These are phyloP conservation scores for Talaromyces sp. DNA, from an alignment of 2,329 filamentous ascomycete genomes.

Conservation along the genomic window DNA sequence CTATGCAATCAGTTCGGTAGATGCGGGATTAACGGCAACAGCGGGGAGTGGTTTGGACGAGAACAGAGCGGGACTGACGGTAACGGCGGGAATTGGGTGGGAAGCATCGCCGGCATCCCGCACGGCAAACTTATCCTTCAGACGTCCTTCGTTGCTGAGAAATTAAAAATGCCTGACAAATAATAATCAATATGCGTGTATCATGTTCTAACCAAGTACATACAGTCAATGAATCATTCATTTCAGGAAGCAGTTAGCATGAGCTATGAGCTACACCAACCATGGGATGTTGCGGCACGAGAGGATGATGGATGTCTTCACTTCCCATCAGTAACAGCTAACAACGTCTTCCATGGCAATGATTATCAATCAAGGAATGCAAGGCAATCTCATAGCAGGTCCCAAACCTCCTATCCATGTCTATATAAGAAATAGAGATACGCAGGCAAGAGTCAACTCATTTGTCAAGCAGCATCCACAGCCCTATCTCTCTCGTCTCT, in stretches of 20 bases:
- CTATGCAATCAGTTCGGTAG: neutral
- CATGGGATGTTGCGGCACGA: neutral
- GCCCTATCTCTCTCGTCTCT: neutral
- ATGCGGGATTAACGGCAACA: neutral
- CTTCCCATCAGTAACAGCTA: neutral
- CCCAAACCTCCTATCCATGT: neutral
- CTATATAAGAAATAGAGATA: neutral
- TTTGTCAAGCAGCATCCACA: neutral
- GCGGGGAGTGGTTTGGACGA: neutral
- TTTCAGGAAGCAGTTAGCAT: neutral
- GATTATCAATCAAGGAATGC: neutral
- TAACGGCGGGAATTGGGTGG: neutral
- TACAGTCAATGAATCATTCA: neutral
- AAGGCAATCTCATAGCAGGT: neutral
- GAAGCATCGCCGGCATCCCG: neutral
- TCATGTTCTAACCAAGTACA: neutral
- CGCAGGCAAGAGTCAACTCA: neutral
- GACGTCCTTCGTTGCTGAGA: neutral
- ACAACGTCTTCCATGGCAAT: neutral
- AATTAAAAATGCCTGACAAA: neutral
- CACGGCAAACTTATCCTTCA: neutral
- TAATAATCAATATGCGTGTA: neutral
- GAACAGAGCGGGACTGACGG: neutral
- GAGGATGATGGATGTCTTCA: neutral
- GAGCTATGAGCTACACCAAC: neutral